Evolutionary conservation across 2,329 filamentous ascomycete genomes (phyloP), one percentile per base, ranked within the genome.

Genomic region (Rhinocladiella mackenziei): DNA sequence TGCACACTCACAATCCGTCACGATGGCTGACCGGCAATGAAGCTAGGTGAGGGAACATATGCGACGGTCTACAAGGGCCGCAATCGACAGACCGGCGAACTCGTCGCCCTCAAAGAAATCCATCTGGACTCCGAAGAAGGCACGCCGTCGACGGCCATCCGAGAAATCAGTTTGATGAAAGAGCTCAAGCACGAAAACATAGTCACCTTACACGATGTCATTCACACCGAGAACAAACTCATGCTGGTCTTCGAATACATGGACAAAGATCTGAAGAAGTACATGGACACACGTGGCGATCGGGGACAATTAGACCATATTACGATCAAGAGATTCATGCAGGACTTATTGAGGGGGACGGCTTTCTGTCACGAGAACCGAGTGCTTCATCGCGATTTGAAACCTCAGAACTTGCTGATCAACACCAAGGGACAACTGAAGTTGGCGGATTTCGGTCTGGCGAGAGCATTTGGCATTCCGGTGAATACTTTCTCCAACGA

Each of bases 161-260:
- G 92, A 61, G 92, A 98, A 68, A 98, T 98, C 60, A 96, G 89
- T 1, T 77, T 98, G 45, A 97, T 98, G 92, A 98, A 98, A 70
- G 92, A 98, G 70, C 78, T 98, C 56, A 97, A 97, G 69, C 92
- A 98, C 68, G 89, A 96, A 65, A 97, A 96, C 64, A 97, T 98
- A 56, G 89, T 98, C 59, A 87, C 84, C 47, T 81, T 98, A 4
- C 88, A 97, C 76, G 92, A 98, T 75, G 92, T 98, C 44, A 97
- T 98, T 60, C 92, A 98, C 68, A 98, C 92, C 46, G 92, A 98
- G 73, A 98, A 97, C 71, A 98, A 98, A 67, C 81, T 98, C 45
- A 98, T 98, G 92, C 82, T 98, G 29, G 92, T 98, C 7, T 98
- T 98, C 59, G 92, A 98, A 67, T 95, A 83, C 68, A 96, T 98